Evolutionary conservation across 495 filamentous ascomycete species (phyloP), one percentile per base, ranked within the genome.

Genomic region (Hyphodiscus hymeniophilus): DNA sequence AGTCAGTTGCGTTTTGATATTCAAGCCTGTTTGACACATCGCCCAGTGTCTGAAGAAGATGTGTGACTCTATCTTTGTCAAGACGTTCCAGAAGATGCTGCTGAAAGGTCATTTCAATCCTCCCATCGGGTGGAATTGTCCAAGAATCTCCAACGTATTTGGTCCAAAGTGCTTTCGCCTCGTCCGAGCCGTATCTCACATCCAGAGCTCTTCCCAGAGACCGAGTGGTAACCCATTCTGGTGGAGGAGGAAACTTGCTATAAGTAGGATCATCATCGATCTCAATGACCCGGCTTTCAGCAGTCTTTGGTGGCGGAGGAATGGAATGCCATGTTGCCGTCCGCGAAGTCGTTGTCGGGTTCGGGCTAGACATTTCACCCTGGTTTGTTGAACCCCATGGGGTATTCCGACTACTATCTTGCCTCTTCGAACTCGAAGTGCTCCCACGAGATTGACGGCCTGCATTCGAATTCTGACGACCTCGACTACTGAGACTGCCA

Each of bases 101-200:
- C 21, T 50, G 47, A 30, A 43, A 50, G n/a, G 39, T 50, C 39
- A 50, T 35, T 23, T 45, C 42, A 38, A 50, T 35, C 30, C 47
- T 35, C 13, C 47, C 47, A 42, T 50, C 47, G 6, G 42, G 42
- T 11, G 47, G 47, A 24, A 50, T 42, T 23, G 47, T 50, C 23
- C 47, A 50, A 36, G 42, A 38, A 24, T 50, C 47, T 11, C 47
- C 47, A 24, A 43, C 34, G 30, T 40, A 48, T 15, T 12, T 39
- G 30, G 24, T 48, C 45, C 45, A 48, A n/a, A 48, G 35, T 0
- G 2, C 23, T 20, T 31, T 38, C 23, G 45, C 45, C 16, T 48
- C 34, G 7, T 39, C 22, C n/a, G 22, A 23, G 8, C 45, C 23
- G 7, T 48, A 48, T 31, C 40, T 48, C 20, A 48, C 45, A 20